Conservation (phyloP, 805 yeast genomes). For the Metschnikowia baotianmanensis region DNA sequence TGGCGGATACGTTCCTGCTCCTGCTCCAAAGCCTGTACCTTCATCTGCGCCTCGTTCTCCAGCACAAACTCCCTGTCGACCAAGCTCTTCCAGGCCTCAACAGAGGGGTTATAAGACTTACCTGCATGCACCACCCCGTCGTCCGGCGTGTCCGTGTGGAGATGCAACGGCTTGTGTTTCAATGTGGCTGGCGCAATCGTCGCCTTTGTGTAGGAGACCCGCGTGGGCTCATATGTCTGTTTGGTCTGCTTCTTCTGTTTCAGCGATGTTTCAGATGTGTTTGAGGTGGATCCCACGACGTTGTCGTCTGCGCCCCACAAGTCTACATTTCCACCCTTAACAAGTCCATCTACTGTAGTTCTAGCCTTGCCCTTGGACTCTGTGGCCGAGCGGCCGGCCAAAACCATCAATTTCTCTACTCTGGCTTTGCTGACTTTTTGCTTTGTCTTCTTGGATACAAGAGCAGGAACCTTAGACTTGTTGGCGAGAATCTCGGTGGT, state of each 20-base stretch:
- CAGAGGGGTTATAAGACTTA: conserved; percentile 87
- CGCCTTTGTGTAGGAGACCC: conserved; percentile 40
- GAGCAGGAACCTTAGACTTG: conserved; percentile 74
- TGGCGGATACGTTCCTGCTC: conserved; percentile 62
- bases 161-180: conserved; percentile 48
- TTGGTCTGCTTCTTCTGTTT: conserved; percentile 22
- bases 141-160: conserved; percentile 39
- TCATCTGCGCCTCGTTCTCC: conserved; percentile 67
- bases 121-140: conserved; percentile 69
- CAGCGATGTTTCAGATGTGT: too few species aligned
- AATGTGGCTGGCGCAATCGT: conserved; percentile 53
- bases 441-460: conserved; percentile 41
- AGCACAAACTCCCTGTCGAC: conserved; percentile 62
- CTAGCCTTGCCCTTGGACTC: conserved; percentile 50
- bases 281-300: too few species aligned
- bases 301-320: too few species aligned
- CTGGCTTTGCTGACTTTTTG: conserved; percentile 68
- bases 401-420: conserved; percentile 61
- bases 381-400: conserved; percentile 71
- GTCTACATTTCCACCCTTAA: conserved; percentile 50
- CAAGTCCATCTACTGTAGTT: conserved; percentile 63
- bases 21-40: conserved; percentile 58
- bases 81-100: conserved; percentile 75
- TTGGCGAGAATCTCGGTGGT: conserved; percentile 66
- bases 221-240: conserved; percentile 14